Percentiles rank a stretch among this genome's conserved stretches.
Evolutionary conservation across 495 filamentous ascomycete genomes (phyloP).

Genomic region (Lasiosphaeriaceae sp.): DNA sequence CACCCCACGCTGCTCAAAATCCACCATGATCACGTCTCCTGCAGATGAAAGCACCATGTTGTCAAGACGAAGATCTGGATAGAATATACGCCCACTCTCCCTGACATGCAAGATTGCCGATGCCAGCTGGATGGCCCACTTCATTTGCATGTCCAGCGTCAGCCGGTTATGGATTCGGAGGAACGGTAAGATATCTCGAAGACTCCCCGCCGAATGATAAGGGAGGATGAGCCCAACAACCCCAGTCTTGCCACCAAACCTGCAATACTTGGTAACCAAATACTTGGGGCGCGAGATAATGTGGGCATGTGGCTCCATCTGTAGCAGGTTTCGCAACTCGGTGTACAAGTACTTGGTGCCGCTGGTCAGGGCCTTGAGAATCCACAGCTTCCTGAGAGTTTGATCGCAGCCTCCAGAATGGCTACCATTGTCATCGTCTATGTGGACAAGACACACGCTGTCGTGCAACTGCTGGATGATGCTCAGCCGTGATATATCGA

Average conservation of each 20-base stretch:
- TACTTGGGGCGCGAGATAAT: conserved; percentile 39
- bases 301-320: conserved; percentile 39
- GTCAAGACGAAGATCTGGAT: conserved; percentile 47
- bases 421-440: conserved; percentile 10
- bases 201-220: conserved; percentile 37
- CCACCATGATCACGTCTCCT: conserved; percentile 43
- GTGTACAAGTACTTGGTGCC: conserved; percentile 46
- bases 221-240: conserved; percentile 45
- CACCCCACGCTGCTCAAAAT: conserved; percentile 51
- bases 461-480: conserved; percentile 43
- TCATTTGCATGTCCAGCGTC: conserved; percentile 30
- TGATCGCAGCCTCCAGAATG: neutral
- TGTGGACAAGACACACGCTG: conserved; percentile 42
- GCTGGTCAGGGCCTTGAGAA: conserved; percentile 48
- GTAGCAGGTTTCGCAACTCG: conserved; percentile 43
- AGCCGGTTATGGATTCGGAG: conserved; percentile 37
- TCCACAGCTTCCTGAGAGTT: conserved; percentile 26
- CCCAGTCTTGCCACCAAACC: conserved; percentile 42
- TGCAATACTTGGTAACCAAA: conserved; percentile 42
- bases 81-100: conserved; percentile 36
- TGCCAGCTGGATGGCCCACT: conserved; percentile 44
- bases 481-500: conserved; percentile 39
- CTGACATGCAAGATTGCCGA: conserved; percentile 37
- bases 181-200: conserved; percentile 41
- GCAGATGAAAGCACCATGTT: conserved; percentile 42